Evolutionary conservation across 2,329 filamentous ascomycete species (phyloP).

Genomic region (Epichloe brachyelytri): DNA sequence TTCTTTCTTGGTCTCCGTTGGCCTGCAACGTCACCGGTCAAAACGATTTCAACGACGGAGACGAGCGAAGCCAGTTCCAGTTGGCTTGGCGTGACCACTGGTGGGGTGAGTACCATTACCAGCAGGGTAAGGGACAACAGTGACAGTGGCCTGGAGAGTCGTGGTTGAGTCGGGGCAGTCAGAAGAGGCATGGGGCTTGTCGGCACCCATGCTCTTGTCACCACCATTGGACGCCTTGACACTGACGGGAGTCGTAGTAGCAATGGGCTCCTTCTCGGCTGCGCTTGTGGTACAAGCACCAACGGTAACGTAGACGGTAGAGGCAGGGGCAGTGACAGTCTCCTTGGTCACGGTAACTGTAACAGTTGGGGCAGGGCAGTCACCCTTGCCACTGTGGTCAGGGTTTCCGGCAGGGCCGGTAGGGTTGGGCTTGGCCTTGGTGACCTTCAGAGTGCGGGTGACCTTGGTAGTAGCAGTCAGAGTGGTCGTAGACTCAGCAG

Average conservation of each 20-base stretch:
- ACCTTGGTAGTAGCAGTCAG: constrained; percentile 23
- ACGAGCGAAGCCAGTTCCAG: constrained; percentile 24
- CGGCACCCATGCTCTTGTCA: constrained; percentile 3
- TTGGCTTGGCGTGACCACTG: constrained; percentile 20
- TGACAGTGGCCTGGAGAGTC: constrained; percentile 18
- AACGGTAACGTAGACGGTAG: constrained; percentile 25
- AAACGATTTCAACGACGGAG: constrained; percentile 16
- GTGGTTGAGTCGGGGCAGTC: constrained; percentile 9
- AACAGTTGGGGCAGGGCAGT: constrained; percentile 11
- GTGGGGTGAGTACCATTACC: constrained; percentile 22
- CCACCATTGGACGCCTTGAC: constrained; percentile 5
- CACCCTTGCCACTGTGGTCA: constrained; percentile 7
- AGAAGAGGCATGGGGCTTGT: not conserved
- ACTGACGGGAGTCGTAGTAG: constrained; percentile 12
- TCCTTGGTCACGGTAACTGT: constrained; percentile 14
- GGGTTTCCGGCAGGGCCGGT: constrained; percentile 12
- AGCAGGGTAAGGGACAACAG: constrained; percentile 29
- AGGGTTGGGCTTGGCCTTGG: constrained; percentile 8
- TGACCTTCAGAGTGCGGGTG: constrained; percentile 23
- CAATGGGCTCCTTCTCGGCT: not conserved
- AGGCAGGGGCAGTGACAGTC: constrained; percentile 19
- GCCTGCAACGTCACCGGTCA: constrained; percentile 1
- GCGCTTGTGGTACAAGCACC: constrained; percentile 12
- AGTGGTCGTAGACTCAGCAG: constrained; percentile 23
- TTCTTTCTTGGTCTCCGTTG: not conserved